A percentile compares a stretch with the other conserved stretches of the same genome.
Conservation (phyloP, 108 stramenopile species). For the Mayamaea pseudoterrestris region DNA sequence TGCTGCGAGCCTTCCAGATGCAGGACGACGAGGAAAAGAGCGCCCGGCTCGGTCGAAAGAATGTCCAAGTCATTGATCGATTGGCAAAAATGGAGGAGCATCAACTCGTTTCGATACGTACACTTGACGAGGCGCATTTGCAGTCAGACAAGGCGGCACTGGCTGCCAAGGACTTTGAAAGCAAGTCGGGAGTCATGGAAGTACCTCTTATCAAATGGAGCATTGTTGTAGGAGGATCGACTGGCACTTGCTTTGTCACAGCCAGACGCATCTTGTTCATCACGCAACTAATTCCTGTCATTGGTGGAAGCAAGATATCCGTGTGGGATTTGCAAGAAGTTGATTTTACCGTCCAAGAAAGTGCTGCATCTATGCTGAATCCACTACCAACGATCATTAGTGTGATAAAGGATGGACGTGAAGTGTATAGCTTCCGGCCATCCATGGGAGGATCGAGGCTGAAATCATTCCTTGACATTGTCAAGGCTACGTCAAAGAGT, state of each 20-base stretch:
- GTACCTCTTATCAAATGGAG: constrained; percentile 62
- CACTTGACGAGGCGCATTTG: constrained; percentile 35
- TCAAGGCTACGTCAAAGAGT: no score
- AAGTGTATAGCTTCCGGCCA: constrained; percentile 62
- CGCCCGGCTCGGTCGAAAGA: constrained; percentile 74
- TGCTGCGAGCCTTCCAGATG: constrained; percentile 52
- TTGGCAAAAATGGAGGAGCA: constrained; percentile 76
- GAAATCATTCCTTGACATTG: constrained; percentile 54
- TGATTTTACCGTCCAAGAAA: constrained; percentile 46
- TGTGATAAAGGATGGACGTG: constrained; percentile 20
- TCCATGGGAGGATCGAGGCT: constrained; percentile 51
- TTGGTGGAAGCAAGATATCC: constrained; percentile 38
- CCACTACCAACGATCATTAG: constrained; percentile 56
- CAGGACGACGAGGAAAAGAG: constrained; percentile 81
- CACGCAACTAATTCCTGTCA: constrained; percentile 52
- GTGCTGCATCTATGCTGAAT: constrained; percentile 43
- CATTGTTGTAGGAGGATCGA: constrained; percentile 44
- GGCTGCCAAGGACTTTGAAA: constrained; percentile 45
- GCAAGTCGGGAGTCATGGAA: constrained; percentile 19
- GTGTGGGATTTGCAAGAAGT: constrained; percentile 45
- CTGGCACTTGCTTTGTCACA: constrained; percentile 64
- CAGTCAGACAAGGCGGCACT: constrained; percentile 24
- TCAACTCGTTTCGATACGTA: constrained; percentile 43
- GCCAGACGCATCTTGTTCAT: constrained; percentile 48
- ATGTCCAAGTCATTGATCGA: constrained; percentile 83